Evolutionary conservation across 306 rosid genomes (phyloP).

Genomic region (Vigna angularis): DNA sequence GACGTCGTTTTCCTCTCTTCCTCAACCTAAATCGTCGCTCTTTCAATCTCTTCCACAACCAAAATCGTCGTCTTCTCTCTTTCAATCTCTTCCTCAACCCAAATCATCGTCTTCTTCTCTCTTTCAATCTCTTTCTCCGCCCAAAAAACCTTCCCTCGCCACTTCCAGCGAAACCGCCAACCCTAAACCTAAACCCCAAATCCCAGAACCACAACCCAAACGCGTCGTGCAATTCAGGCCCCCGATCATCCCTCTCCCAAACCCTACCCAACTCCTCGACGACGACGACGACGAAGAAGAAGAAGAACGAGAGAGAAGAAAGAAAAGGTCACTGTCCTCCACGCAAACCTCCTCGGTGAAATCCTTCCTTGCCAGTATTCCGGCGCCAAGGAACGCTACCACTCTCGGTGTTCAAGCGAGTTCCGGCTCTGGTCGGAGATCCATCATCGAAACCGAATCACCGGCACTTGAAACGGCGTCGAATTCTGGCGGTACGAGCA

Average conservation of each 20-base stretch:
- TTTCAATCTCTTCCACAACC: slow-evolving; percentile 64
- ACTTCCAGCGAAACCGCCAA: slow-evolving; percentile 5
- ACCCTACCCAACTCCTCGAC: slow-evolving; percentile 51
- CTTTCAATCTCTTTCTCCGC: slow-evolving; percentile 66
- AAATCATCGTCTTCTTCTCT: slow-evolving; percentile 53
- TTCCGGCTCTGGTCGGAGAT: slow-evolving; percentile 70
- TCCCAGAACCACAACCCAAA: slow-evolving; percentile 46
- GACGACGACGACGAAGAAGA: slow-evolving; percentile 60
- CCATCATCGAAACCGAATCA: slow-evolving; percentile 59
- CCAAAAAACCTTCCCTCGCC: slow-evolving; percentile 47
- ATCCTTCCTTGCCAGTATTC: slow-evolving; percentile 73
- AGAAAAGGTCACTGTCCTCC: slow-evolving; percentile 46
- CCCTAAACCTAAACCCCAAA: slow-evolving; percentile 68
- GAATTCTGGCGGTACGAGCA: slow-evolving; percentile 38
- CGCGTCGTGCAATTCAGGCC: slow-evolving; percentile 80
- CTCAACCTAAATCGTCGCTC: slow-evolving; percentile 56
- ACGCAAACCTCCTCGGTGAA: slow-evolving; percentile 59
- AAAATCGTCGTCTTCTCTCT: slow-evolving; percentile 59
- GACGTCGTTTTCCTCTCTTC: slow-evolving; percentile 53
- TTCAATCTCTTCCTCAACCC: slow-evolving; percentile 71
- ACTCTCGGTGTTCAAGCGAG: slow-evolving; percentile 67
- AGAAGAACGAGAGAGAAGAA: slow-evolving; percentile 52
- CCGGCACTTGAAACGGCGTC: slow-evolving; percentile 7
- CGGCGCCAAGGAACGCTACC: slow-evolving; percentile 79
- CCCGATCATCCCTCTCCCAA: slow-evolving; percentile 56